phyloP scores from a whole-genome alignment of 768 basidiomycete genomes.

The Macrolepiota dolichaula region DNA sequence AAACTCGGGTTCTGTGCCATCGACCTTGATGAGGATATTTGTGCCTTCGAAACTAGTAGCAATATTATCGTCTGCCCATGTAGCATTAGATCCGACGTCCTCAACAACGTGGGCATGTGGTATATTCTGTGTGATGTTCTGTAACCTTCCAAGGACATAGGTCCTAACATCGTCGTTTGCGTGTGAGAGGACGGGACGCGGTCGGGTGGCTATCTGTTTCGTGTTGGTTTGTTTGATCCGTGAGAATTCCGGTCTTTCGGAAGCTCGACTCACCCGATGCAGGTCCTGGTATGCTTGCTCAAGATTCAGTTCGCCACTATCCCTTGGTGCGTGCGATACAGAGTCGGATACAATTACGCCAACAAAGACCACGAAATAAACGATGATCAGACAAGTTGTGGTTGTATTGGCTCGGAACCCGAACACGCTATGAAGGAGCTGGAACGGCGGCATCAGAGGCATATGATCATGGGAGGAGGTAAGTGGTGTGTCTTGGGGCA shows the following conservation, averaged over 20 bases:
- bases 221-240: background rate
- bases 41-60: constrained; percentile 50
- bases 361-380: constrained; percentile 5
- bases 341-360: constrained; percentile 10
- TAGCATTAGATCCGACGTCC: constrained; percentile 35
- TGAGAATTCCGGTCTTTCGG: background rate
- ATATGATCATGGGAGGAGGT: background rate
- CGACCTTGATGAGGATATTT: constrained; percentile 59
- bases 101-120: constrained; percentile 8
- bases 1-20: constrained; percentile 37
- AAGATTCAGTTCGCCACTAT: constrained; percentile 10
- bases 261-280: constrained; percentile 10
- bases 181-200: constrained; percentile 16
- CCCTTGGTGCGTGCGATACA: constrained; percentile 10
- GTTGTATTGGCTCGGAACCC: constrained; percentile 3
- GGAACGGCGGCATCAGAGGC: background rate
- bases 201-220: constrained; percentile 14
- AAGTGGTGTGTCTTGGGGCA: background rate
- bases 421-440: background rate
- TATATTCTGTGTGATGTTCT: constrained; percentile 1
- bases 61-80: constrained; percentile 27
- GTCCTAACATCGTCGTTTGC: constrained; percentile 15
- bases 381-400: background rate
- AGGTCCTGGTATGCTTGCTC: constrained; percentile 14
- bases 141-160: constrained; percentile 15